Conservation (phyloP, 2,329 filamentous ascomycete species). For the Huntiella savannae region DNA sequence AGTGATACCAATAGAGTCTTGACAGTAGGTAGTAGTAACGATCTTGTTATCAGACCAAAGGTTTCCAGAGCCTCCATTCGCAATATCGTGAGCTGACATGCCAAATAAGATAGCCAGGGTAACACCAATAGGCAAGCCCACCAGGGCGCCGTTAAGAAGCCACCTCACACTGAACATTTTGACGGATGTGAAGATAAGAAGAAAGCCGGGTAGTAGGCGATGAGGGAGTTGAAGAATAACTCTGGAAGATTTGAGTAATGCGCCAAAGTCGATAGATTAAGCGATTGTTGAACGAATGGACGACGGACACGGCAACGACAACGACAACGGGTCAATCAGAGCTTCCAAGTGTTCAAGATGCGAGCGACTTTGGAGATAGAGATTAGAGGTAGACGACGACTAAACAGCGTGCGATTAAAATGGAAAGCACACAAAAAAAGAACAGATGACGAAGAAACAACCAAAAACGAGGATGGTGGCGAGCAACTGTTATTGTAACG, state of each 20-base stretch:
- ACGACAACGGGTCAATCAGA: neutral
- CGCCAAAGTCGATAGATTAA: neutral
- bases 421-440: conserved; percentile 18
- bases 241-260: neutral
- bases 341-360: no score
- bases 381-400: no score
- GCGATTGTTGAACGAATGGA: neutral
- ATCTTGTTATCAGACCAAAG: conserved; percentile 25
- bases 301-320: neutral
- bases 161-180: conserved; percentile 22
- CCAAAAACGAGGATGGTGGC: no score
- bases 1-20: conserved; percentile 26
- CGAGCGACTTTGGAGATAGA: no score
- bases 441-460: neutral
- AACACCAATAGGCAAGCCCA: conserved; percentile 29
- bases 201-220: neutral
- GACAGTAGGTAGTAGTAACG: conserved; percentile 21
- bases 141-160: conserved; percentile 29
- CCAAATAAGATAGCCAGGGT: conserved; percentile 31
- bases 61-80: conserved; percentile 23
- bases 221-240: neutral
- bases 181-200: neutral
- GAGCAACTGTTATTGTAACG: no score
- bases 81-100: conserved; percentile 24
- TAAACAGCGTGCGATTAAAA: conserved; percentile 1